Evolutionary conservation across 345 rosid species (phyloP).

Genomic region (Hypericum androsaemum): DNA sequence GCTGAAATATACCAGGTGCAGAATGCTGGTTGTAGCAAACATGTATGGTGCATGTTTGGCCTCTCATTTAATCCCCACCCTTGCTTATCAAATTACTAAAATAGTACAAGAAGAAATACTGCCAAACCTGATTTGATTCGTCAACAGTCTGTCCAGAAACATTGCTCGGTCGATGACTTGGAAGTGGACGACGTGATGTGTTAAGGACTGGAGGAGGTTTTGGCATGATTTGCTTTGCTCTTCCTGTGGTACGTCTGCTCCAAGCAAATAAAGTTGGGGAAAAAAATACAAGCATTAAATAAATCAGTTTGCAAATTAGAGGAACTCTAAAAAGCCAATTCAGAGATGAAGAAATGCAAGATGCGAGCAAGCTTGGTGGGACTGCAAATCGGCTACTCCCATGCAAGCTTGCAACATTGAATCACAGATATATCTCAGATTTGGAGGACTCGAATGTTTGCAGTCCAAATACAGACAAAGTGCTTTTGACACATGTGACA

Average conservation of each 20-base stretch:
- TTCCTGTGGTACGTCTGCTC: slow-evolving; percentile 35
- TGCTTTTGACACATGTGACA: background rate
- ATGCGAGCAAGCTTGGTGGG: no score
- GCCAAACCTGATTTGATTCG: slow-evolving; percentile 43
- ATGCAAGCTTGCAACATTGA: no score
- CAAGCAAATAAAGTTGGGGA: background rate
- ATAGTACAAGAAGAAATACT: background rate
- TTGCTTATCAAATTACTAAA: background rate
- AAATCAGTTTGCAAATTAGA: background rate
- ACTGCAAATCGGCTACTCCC: no score
- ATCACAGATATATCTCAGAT: no score
- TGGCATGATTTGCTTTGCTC: slow-evolving; percentile 40
- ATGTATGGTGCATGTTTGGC: background rate
- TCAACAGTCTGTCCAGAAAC: slow-evolving; percentile 13
- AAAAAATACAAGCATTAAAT: slow-evolving; percentile 2
- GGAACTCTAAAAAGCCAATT: background rate
- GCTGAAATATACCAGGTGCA: no score
- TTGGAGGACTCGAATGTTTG: no score
- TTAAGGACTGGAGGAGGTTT: slow-evolving; percentile 57
- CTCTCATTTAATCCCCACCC: background rate
- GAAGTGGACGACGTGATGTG: slow-evolving; percentile 15
- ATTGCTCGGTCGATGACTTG: slow-evolving; percentile 17
- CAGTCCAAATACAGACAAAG: background rate
- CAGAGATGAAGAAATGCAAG: background rate
- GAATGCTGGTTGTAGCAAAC: no score